Evolutionary conservation across 352 stramenopile genomes (phyloP).

Genomic region (Phytophthora crassamura): DNA sequence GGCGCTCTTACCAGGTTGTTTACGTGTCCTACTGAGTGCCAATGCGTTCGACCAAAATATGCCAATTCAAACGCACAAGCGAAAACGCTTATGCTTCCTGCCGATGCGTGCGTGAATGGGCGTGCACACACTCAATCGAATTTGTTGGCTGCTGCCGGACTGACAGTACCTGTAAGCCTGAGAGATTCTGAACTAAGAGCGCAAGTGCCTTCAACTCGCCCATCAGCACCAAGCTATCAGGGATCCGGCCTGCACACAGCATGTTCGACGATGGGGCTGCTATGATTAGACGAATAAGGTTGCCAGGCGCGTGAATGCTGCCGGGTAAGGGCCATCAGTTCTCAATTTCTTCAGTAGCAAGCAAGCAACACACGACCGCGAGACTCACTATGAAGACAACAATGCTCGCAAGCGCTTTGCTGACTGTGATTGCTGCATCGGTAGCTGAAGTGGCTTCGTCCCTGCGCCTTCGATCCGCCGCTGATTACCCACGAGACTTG

Average conservation of each 20-base stretch:
- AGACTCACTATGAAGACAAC: background rate
- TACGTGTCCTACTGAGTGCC: no score
- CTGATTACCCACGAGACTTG: background rate
- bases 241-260: background rate
- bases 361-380: background rate
- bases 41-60: no score
- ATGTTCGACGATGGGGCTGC: no score
- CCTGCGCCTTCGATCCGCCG: slow-evolving; percentile 8
- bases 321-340: background rate
- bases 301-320: no score
- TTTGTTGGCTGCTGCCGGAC: background rate
- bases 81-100: background rate
- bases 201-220: no score
- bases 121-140: background rate
- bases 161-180: no score
- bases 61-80: background rate
- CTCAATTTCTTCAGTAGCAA: background rate
- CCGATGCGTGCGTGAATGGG: no score
- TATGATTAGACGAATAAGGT: no score
- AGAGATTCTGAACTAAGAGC: no score
- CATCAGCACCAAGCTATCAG: background rate
- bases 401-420: slow-evolving; percentile 4
- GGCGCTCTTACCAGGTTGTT: no score
- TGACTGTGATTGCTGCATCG: background rate
- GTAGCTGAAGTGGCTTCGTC: slow-evolving; percentile 1